A percentile compares a stretch with the other conserved stretches of the same genome.
Evolutionary conservation across 1,284 basidiomycete species (phyloP).

Genomic region (Cryptococcus wingfieldii): DNA sequence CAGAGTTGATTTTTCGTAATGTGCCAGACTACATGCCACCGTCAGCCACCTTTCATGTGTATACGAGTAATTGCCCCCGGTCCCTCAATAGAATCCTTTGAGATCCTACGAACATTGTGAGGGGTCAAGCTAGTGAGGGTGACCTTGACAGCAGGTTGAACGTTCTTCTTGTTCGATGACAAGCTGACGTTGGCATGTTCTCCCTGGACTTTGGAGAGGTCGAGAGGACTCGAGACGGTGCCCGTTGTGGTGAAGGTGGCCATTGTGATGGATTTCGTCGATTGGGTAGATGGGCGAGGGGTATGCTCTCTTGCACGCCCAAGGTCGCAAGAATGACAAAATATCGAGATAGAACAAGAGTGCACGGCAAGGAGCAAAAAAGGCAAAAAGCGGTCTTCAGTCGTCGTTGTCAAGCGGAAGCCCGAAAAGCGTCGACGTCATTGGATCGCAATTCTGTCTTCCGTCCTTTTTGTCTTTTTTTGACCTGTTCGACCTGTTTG

Average conservation of each 20-base stretch:
- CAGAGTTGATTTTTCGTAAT: slow-evolving; percentile 43
- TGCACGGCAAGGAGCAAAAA: no score
- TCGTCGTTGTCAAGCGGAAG: no score
- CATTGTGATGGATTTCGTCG: neutral
- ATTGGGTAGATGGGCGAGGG: no score
- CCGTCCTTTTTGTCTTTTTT: no score
- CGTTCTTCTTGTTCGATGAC: slow-evolving; percentile 17
- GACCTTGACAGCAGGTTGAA: slow-evolving; percentile 44
- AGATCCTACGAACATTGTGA: slow-evolving; percentile 41
- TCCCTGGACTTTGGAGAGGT: slow-evolving; percentile 31
- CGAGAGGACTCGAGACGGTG: slow-evolving; percentile 41
- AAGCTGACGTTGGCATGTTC: slow-evolving; percentile 34
- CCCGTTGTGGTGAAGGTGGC: slow-evolving; percentile 37
- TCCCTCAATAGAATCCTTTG: neutral
- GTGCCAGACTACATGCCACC: slow-evolving; percentile 36
- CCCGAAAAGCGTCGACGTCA: neutral
- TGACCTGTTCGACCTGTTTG: neutral
- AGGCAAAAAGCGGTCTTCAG: no score
- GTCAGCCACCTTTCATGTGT: neutral
- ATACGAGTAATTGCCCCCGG: no score
- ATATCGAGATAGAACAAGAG: no score
- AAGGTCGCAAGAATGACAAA: no score
- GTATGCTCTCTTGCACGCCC: no score
- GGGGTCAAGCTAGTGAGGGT: slow-evolving; percentile 47
- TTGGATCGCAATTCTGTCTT: neutral